Conservation (phyloP, 805 yeast genomes). For the Kuraishia hungarica region DNA sequence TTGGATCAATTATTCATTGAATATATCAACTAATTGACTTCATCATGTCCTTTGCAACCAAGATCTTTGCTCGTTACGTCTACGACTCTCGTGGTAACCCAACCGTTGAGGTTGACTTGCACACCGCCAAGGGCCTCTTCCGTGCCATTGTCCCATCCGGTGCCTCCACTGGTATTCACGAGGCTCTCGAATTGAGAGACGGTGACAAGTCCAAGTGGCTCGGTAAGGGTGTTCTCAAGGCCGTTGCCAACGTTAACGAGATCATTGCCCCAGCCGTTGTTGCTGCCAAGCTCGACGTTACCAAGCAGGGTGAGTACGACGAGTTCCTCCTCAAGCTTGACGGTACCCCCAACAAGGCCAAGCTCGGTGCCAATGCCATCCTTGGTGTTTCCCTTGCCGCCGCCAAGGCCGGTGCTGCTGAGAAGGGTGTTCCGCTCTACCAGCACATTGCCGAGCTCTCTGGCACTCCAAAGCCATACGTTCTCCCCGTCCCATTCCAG, state of each 20-base stretch:
- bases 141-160: slow-evolving; percentile 99
- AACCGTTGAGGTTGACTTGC: slow-evolving; percentile 96
- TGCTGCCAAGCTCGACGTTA: slow-evolving; percentile 73
- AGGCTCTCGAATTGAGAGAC: slow-evolving; percentile 97
- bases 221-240: slow-evolving; percentile 98
- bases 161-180: slow-evolving; percentile 98
- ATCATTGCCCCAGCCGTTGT: slow-evolving; percentile 91
- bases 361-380: slow-evolving; percentile 97
- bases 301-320: slow-evolving; percentile 81
- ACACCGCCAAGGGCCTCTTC: slow-evolving; percentile 90
- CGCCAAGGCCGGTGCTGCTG: slow-evolving; percentile 98
- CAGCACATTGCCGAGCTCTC: slow-evolving; percentile 80
- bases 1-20: background rate
- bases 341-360: slow-evolving; percentile 96
- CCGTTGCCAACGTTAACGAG: slow-evolving; percentile 92
- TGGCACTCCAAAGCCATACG: slow-evolving; percentile 73
- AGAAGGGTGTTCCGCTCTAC: slow-evolving; percentile 89
- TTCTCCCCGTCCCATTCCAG: slow-evolving; percentile 98
- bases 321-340: slow-evolving; percentile 79
- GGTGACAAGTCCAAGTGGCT: slow-evolving; percentile 96
- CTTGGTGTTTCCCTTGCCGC: slow-evolving; percentile 96
- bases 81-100: slow-evolving; percentile 99
- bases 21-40: background rate
- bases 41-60: slow-evolving; percentile 52
- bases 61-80: slow-evolving; percentile 91